A percentile compares a stretch with the other conserved stretches of the same genome.
These are phyloP conservation scores for Phyllosticta capitalensis DNA, from an alignment of 2,329 filamentous ascomycete species.

Conservation along the genomic window DNA sequence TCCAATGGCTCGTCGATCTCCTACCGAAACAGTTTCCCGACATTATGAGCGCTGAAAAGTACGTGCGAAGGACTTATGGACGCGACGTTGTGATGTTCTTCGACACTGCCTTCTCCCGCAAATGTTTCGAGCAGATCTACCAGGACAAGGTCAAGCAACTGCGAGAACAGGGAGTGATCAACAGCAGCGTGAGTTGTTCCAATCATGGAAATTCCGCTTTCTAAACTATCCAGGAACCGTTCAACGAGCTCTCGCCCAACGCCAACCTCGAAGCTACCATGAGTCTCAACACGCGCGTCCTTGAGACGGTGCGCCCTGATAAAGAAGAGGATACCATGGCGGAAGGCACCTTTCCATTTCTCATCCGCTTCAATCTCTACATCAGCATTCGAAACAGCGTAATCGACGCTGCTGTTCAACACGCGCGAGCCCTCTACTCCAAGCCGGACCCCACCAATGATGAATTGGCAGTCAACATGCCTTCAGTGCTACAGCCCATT, in stretches of 20 bases:
- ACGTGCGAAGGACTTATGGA: not conserved
- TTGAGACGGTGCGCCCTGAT: not conserved
- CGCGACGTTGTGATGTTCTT: slow-evolving; percentile 3
- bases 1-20: slow-evolving; percentile 7
- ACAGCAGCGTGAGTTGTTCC: slow-evolving; percentile 2
- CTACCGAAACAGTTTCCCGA: slow-evolving; percentile 6
- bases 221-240: slow-evolving; percentile 2
- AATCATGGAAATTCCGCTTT: no score
- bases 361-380: slow-evolving; percentile 2
- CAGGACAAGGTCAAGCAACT: not conserved
- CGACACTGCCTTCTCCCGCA: slow-evolving; percentile 6
- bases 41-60: not conserved
- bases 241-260: slow-evolving; percentile 4
- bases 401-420: not conserved
- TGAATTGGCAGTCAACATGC: not conserved
- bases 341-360: slow-evolving; percentile 7
- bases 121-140: not conserved
- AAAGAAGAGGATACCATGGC: not conserved
- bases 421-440: not conserved
- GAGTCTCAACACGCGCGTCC: not conserved
- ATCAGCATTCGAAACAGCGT: not conserved
- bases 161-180: not conserved
- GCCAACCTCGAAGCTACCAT: slow-evolving; percentile 2
- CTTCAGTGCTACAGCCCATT: not conserved
- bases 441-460: not conserved